Base-by-base conservation (phyloP, 768 basidiomycete genomes). In the Steccherinum ochraceum region DNA sequence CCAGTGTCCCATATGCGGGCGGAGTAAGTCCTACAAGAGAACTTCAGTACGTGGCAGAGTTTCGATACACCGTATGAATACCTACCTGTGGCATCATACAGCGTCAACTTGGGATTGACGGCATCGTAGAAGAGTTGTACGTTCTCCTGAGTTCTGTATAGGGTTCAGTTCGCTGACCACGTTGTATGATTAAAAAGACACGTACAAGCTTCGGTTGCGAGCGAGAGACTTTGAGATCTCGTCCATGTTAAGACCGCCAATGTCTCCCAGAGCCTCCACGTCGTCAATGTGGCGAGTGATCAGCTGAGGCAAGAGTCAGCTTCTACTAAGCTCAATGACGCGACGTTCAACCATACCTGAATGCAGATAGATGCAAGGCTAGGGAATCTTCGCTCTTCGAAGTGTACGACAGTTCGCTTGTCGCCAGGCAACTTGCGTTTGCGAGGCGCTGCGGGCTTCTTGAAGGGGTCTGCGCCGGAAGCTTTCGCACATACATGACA, bases 41-140 rank as follows among this genome's bases (percentile, higher is more conserved):
- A n/a, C 21, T 24, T 41, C 24, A 11, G 26, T 40, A 11, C 19
- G 20, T 25, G 4, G 20, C 23, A 7, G 21, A n/a, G 5, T 46
- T 5, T 39, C 13, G 27, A 42, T 25, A 27, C 19, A 40, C 2
- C 50, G 12, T 49, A 40, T 5, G 16, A 35, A 3, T n/a, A 69
- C 87, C 57, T 64, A 95, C 93, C 85, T 0, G 95, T 96, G 40
- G 84, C 87, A 67, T 99, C 96, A 60, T 90, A 94, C 35, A 99
- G 68, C 0, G 76, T 80, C 26, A 99, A 71, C 7, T 69, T 74
- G 3, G 74, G 73, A 55, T 93, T 86, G 20, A 78, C 67, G 1
- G 79, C 70, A 52, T 84, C 84, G 61, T 96, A 94, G 69, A 99
- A 97, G 11, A 99, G 70, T 20, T 75, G 77, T 0, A 80, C 89